Evolutionary conservation across 2,329 filamentous ascomycete genomes (phyloP), one percentile per base, ranked within the genome.

Genomic region (Chaetothyriales sp.): DNA sequence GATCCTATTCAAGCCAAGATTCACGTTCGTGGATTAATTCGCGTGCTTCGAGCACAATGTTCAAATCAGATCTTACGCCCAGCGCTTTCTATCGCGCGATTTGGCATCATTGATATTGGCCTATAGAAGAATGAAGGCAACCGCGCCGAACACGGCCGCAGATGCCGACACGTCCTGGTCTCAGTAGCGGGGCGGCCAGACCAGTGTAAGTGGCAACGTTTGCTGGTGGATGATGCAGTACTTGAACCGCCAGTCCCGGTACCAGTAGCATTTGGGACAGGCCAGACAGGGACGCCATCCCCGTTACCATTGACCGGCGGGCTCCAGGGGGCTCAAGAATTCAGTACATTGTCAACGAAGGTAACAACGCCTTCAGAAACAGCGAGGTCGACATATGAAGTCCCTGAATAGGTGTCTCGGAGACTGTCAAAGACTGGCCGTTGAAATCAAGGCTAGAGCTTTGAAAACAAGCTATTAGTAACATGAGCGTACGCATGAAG

Each of bases 301-400:
- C 48, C 53, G 15, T 47, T 40, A 43, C 47, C 51, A 50, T 53
- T 48, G 13, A 45, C 43, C 7, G 47, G 53, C 18, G 29, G 51
- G 28, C 15, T 43, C 51, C 43, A 55, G 18, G 53, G n/a, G 18
- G 47, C 44, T 29, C 43, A 6, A 15, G 53, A 47, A 18, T 55
- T 55, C 47, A 53, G 44, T 22, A 55, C 53, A 44, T 55, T 55
- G 47, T 53, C 53, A 29, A 55, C 47, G 45, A 53, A 55, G 5
- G 53, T 40, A 15, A 55, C 46, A 15, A 46, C 44, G 3, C 51
- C 53, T 37, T 50, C 47, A 47, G 51, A 46, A 8, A 48, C 53
- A 10, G 50, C 47, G n/a, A 53, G 43, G 29, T 53, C 51, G 22
- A 43, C 48, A 25, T 53, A 53, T n/a, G 18, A 46, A 25, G 53